A percentile compares a stretch with the other conserved stretches of the same genome.
Evolutionary conservation across 805 yeast species (phyloP).

Genomic region (Lipomyces yamadae): DNA sequence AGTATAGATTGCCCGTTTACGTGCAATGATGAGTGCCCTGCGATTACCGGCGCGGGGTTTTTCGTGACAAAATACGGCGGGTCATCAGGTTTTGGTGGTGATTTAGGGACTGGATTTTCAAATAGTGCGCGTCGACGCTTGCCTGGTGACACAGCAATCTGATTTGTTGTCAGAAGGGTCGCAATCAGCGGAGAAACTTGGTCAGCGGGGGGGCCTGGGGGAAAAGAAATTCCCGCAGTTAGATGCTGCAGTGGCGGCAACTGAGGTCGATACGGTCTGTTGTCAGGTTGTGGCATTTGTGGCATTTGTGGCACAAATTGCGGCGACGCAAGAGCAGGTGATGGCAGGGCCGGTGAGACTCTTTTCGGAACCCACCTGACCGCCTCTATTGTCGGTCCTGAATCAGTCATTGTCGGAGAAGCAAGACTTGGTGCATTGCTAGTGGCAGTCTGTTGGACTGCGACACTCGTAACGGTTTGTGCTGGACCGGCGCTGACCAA

Average conservation of each 20-base stretch:
- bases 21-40: constrained; percentile 7
- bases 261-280: neutral
- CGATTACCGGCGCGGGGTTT: neutral
- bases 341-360: neutral
- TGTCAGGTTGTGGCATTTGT: neutral
- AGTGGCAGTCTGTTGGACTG: neutral
- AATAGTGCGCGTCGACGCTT: constrained; percentile 21
- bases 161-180: neutral
- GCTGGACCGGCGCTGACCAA: neutral
- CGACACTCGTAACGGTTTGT: neutral
- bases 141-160: neutral
- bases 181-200: neutral
- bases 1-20: constrained; percentile 23
- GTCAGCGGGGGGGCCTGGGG: neutral
- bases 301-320: neutral
- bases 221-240: neutral
- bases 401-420: neutral
- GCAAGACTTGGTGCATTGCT: neutral
- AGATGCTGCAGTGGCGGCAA: neutral
- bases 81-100: constrained; percentile 5
- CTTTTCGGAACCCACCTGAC: neutral
- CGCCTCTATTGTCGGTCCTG: neutral
- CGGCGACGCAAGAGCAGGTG: neutral
- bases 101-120: constrained; percentile 8
- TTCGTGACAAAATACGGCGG: constrained; percentile 3